Percentiles rank a stretch among this genome's conserved stretches.
Evolutionary conservation across 495 filamentous ascomycete genomes (phyloP).

Genomic region (Choiromyces venosus): DNA sequence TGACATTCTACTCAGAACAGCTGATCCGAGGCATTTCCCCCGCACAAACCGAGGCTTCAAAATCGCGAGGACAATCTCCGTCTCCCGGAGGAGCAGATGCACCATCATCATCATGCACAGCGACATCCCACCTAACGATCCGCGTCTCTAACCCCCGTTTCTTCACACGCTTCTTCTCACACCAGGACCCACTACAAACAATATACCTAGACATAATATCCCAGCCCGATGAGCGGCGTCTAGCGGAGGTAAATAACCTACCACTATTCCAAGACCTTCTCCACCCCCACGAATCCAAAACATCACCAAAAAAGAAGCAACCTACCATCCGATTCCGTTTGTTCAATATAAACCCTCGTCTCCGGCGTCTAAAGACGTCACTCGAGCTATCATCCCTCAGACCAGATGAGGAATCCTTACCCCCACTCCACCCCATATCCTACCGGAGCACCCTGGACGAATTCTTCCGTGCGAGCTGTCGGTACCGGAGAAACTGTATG

Average conservation of each 20-base stretch:
- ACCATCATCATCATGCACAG: neutral
- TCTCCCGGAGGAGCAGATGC: neutral
- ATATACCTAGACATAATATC: constrained; percentile 39
- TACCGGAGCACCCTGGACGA: constrained; percentile 32
- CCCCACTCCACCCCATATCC: constrained; percentile 14
- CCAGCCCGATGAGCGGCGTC: constrained; percentile 25
- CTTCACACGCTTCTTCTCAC: constrained; percentile 39
- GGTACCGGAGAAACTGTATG: constrained; percentile 27
- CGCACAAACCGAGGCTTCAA: constrained; percentile 8
- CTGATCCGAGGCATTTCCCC: neutral
- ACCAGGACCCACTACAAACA: constrained; percentile 38
- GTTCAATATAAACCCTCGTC: constrained; percentile 28
- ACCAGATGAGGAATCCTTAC: constrained; percentile 12
- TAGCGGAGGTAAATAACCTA: constrained; percentile 34
- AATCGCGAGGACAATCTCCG: constrained; percentile 8
- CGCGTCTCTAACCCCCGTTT: constrained; percentile 38
- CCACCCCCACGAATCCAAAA: constrained; percentile 1
- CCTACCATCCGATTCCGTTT: constrained; percentile 3
- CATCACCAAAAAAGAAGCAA: neutral
- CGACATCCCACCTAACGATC: constrained; percentile 29
- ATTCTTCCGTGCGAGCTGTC: constrained; percentile 13
- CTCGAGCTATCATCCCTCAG: constrained; percentile 26
- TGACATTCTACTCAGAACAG: constrained; percentile 25
- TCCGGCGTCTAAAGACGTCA: constrained; percentile 31
- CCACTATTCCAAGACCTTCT: constrained; percentile 24